These are phyloP conservation scores for Sorghum bicolor DNA, from an alignment of 176 grass and related monocot species.

Conservation along the genomic window DNA sequence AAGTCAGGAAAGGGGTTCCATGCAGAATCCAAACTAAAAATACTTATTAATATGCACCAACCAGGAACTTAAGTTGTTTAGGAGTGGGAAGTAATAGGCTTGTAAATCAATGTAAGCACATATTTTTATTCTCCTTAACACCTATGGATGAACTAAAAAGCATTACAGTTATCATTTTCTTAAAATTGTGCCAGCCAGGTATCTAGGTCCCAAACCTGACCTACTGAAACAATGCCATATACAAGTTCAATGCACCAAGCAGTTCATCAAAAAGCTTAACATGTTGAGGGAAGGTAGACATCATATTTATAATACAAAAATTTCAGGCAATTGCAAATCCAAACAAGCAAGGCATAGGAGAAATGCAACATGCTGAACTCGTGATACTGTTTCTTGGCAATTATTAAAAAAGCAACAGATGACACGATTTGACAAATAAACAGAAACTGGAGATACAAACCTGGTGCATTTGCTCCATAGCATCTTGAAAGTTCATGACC, in stretches of 20 bases:
- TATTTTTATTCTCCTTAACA: not conserved
- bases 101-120: not conserved
- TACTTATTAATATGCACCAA: not conserved
- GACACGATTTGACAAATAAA: not conserved
- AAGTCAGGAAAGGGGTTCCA: not conserved
- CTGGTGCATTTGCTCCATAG: slow-evolving; percentile 70
- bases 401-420: not conserved
- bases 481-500: slow-evolving; percentile 52
- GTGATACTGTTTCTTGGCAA: not conserved
- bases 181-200: not conserved
- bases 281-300: not conserved
- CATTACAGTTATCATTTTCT: not conserved
- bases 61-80: not conserved
- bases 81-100: not conserved
- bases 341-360: not conserved
- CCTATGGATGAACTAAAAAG: not conserved
- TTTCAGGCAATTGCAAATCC: not conserved
- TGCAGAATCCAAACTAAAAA: not conserved
- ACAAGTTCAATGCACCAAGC: not conserved
- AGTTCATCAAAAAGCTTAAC: not conserved
- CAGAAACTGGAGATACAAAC: slow-evolving; percentile 28
- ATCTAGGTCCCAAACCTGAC: not conserved
- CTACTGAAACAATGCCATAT: not conserved
- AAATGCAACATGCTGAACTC: not conserved
- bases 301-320: not conserved